Evolutionary conservation across 148 eudicot genomes (phyloP).

Genomic region (Arbutus unedo): DNA sequence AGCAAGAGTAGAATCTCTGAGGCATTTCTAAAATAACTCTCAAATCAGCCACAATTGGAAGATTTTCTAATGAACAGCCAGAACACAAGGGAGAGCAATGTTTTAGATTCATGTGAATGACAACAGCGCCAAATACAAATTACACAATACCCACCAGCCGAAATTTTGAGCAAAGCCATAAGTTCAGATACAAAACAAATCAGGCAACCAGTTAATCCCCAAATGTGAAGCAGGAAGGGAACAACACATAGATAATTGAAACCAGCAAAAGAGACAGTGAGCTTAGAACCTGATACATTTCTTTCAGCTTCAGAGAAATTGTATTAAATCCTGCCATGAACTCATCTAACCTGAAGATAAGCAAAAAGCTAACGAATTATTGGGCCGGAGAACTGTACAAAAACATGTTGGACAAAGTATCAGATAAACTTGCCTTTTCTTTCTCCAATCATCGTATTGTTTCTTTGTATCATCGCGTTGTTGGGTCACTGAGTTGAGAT

Average conservation of each 20-base stretch:
- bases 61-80: not conserved
- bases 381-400: not conserved
- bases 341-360: constrained; percentile 83
- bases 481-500: constrained; percentile 70
- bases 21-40: not conserved
- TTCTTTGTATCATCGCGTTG: constrained; percentile 87
- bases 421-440: constrained; percentile 63
- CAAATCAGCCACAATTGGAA: not conserved
- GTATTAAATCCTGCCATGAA: constrained; percentile 98
- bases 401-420: not conserved
- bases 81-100: not conserved
- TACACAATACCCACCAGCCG: not conserved
- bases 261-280: constrained; percentile 9
- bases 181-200: not conserved
- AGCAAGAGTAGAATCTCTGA: not conserved
- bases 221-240: not conserved
- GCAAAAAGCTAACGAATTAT: not conserved
- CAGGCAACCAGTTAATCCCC: constrained; percentile 2
- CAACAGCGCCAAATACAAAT: not conserved
- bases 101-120: not conserved
- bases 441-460: constrained; percentile 88
- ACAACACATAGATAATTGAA: not conserved
- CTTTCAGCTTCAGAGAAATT: constrained; percentile 89
- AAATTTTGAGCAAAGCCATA: not conserved
- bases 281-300: constrained; percentile 90